Base-by-base conservation (phyloP, 495 filamentous ascomycete genomes). In the Antarctomyces pellizariae region DNA sequence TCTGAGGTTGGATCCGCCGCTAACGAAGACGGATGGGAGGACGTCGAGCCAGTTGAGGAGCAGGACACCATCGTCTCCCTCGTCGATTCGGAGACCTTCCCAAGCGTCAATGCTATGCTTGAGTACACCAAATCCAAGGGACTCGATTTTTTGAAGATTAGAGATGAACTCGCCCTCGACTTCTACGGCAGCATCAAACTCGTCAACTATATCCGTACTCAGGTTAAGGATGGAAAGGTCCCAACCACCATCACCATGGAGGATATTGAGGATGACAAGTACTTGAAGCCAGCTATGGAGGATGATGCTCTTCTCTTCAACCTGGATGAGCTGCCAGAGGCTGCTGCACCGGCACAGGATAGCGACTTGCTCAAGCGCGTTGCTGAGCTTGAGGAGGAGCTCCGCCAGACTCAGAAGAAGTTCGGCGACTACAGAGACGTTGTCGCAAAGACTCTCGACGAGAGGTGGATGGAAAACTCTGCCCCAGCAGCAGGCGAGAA, bases 301-400 rank as follows among this genome's bases (percentile, higher is more conserved):
- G 79, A 91, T 39, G 83, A 95, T 34, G 72, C 82, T 8, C 53
- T 92, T 20, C 55, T 95, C 17, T 75, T 84, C 34, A 72, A 62
- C 25, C 52, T 93, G 26, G 82, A 86, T 34, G 84, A 91, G 21
- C 48, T 86, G 22, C 52, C 59, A 6, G 52, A 53, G 19, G 36
- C 50, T 18, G 33, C 33, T 10, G 22, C 40, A 9, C 20, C n/a
- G 14, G 16, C 24, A 31, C 28, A 51, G 52, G 22, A 52, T 37
- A 30, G 53, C 13, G 61, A 62, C 31, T 43, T 59, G 13, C 38
- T 51, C 17, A 52, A 59, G 35, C 62, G 59, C 30, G 65, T 83
- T 25, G 45, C 55, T 4, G 67, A 75, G 32, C 56, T 84, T 8
- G 70, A 82, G 43, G 65, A 65, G 32, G 57, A 75, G 31, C 46